Base-by-base conservation (phyloP, 306 rosid species). In the Senna siamea region DNA sequence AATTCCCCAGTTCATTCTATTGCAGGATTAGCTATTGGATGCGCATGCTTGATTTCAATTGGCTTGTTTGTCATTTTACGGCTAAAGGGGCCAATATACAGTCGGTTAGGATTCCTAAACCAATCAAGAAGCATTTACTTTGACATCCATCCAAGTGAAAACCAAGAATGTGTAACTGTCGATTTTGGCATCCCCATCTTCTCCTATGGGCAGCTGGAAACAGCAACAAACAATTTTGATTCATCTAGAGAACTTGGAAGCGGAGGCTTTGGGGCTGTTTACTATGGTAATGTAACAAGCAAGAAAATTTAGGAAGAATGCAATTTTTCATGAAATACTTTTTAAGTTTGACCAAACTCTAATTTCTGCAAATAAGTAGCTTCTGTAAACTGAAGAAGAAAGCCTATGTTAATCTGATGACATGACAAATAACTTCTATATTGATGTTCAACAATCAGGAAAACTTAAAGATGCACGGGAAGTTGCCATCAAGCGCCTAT, bases 401-500 rank as follows among this genome's bases (percentile, higher is more conserved):
- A 50, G 7, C 5, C 22, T n/a, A n/a, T n/a, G n/a, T n/a, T n/a
- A 50, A 40, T 46, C n/a, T n/a, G n/a, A n/a, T n/a, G n/a, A n/a
- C n/a, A n/a, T 30, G 41, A 22, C 66, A 26, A 81, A 53, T 46
- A n/a, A 53, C 55, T 53, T 26, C 22, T 11, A 13, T 46, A 6
- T 40, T 76, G 23, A 72, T 78, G 52, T 30, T 76, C 17, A 43
- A 22, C 53, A 51, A 74, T 44, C 59, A 92, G 93, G 96, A 4
- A 85, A 80, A 43, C 93, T 92, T 48, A 68, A 66, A 66, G 97
- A 92, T 72, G 93, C 92, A 35, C 76, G 93, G 18, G 98, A 92
- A 84, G 98, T 90, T 65, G 94, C 96, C 23, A 84, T 92, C 56
- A 92, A 90, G 75, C 85, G 83, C 66, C 74, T 92, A 13, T 89